Evolutionary conservation across 2,329 filamentous ascomycete species (phyloP).

Genomic region (Sarocladiaceae sp.): DNA sequence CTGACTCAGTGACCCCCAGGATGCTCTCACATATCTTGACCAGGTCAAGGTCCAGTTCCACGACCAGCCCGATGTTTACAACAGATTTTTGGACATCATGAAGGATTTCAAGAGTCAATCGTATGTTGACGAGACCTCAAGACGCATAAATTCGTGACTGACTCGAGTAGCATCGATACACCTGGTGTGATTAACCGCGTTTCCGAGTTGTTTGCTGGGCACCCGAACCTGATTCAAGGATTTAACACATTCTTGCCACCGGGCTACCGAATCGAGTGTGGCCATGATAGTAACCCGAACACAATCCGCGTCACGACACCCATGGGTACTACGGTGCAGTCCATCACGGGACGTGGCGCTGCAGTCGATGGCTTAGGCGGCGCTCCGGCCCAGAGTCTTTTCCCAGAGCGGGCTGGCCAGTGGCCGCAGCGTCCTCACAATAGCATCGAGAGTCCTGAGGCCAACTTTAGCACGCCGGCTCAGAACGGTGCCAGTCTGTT

Average conservation of each 20-base stretch:
- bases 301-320: constrained; percentile 95
- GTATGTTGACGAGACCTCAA: constrained; percentile 41
- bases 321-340: constrained; percentile 92
- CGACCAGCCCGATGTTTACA: constrained; percentile 95
- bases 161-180: constrained; percentile 70
- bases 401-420: constrained; percentile 42
- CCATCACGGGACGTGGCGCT: constrained; percentile 56
- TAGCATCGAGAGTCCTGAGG: constrained; percentile 57
- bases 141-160: constrained; percentile 15
- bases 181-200: constrained; percentile 96
- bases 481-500: constrained; percentile 45
- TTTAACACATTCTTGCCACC: constrained; percentile 98
- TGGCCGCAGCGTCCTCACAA: constrained; percentile 50
- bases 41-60: constrained; percentile 98
- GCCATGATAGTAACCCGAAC: constrained; percentile 87
- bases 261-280: constrained; percentile 94
- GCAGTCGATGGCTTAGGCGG: constrained; percentile 32
- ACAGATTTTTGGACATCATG: constrained; percentile 96
- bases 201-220: constrained; percentile 89
- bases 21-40: constrained; percentile 89
- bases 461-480: constrained; percentile 52
- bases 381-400: constrained; percentile 34
- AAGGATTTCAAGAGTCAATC: constrained; percentile 99
- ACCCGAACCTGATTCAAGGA: constrained; percentile 91
- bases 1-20: constrained; percentile 28